These are phyloP conservation scores for Blastocystis sp. DNA, from an alignment of 352 stramenopile genomes.

Conservation along the genomic window DNA sequence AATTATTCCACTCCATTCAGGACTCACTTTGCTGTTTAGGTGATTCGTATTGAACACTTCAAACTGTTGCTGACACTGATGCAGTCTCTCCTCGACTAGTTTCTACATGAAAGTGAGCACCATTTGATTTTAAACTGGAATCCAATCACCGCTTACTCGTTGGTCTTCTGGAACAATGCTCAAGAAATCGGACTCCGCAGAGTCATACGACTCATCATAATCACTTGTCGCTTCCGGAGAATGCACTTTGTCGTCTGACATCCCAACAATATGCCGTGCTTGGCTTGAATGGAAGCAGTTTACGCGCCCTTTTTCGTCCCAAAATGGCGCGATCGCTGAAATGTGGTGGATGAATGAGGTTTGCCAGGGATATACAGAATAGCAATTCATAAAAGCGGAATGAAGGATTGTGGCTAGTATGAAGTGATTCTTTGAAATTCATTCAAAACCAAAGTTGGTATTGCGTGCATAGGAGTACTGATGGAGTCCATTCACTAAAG, in stretches of 20 bases:
- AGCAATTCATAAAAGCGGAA: constrained; percentile 1
- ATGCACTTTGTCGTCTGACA: not conserved
- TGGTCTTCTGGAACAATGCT: constrained; percentile 20
- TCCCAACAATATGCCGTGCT: not conserved
- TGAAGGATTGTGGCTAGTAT: too few relatives aligned
- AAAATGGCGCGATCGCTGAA: not conserved
- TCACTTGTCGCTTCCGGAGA: not conserved
- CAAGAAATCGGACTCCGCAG: not conserved
- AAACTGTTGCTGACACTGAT: constrained; percentile 4
- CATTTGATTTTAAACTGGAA: too few relatives aligned
- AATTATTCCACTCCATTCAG: not conserved
- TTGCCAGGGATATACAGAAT: constrained; percentile 11
- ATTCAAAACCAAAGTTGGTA: too few relatives aligned
- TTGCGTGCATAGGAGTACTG: too few relatives aligned
- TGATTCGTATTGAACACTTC: constrained; percentile 27
- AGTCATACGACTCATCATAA: not conserved
- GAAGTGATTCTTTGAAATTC: too few relatives aligned
- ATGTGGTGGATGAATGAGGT: too few relatives aligned
- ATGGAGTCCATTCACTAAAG: too few relatives aligned
- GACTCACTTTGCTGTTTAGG: not conserved
- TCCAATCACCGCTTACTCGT: not conserved
- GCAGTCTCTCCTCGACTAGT: not conserved
- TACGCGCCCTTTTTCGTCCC: not conserved
- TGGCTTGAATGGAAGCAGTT: not conserved
- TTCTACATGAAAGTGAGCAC: constrained; percentile 4